phyloP scores from a whole-genome alignment of 2,329 filamentous ascomycete species.

The Penicillium psychrosexuale region DNA sequence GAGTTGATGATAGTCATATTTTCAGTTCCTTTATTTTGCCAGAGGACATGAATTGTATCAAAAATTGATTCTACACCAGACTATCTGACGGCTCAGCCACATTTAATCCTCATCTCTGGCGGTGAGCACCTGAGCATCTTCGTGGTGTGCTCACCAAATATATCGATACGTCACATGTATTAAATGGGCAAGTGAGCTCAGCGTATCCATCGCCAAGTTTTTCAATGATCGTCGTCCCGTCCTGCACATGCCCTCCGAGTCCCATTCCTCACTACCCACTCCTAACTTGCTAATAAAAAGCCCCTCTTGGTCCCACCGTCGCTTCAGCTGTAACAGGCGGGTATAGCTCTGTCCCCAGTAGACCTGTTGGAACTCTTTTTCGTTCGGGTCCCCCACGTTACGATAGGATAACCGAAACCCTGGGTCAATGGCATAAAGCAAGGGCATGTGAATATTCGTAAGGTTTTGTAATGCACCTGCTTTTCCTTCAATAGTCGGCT shows the following conservation, averaged over 20 bases:
- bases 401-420: background rate
- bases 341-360: background rate
- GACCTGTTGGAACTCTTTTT: background rate
- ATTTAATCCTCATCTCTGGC: too few relatives aligned
- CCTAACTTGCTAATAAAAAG: background rate
- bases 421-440: background rate
- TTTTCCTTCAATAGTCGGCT: background rate
- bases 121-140: too few relatives aligned
- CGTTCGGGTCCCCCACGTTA: background rate
- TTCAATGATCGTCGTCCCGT: too few relatives aligned
- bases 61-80: background rate
- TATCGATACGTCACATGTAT: too few relatives aligned
- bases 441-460: background rate
- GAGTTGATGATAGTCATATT: background rate
- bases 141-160: too few relatives aligned
- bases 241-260: background rate
- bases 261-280: background rate
- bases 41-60: background rate
- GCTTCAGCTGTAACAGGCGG: background rate
- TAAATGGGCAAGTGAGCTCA: too few relatives aligned
- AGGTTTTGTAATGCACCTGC: background rate
- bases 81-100: too few relatives aligned
- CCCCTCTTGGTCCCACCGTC: background rate
- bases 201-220: too few relatives aligned
- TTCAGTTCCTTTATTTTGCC: background rate